A percentile compares a stretch with the other conserved stretches of the same genome.
These are phyloP conservation scores for Vigna nakashimae DNA, from an alignment of 306 rosid genomes.

Conservation along the genomic window DNA sequence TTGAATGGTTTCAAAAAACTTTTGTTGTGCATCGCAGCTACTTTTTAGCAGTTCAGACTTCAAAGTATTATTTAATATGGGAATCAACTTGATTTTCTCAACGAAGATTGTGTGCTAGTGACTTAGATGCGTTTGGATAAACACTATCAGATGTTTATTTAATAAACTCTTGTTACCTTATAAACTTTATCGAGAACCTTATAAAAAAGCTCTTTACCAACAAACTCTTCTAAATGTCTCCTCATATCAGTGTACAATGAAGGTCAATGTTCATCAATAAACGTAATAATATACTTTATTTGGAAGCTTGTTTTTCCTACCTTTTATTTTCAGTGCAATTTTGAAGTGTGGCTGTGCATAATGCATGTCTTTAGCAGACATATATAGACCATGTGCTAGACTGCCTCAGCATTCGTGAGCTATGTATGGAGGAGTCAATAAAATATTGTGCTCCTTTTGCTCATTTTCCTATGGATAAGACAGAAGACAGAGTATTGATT, in stretches of 20 bases:
- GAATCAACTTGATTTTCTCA: not conserved
- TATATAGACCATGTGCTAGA: not conserved
- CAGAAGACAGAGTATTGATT: not conserved
- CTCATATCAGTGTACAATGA: not conserved
- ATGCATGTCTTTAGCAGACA: conserved; percentile 21
- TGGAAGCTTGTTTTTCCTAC: conserved; percentile 5
- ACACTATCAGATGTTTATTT: not conserved
- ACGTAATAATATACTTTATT: not conserved
- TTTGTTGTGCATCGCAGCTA: too few relatives aligned
- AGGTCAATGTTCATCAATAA: not conserved
- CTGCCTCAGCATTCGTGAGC: conserved; percentile 1
- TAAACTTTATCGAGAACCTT: not conserved
- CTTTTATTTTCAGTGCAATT: not conserved
- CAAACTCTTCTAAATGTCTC: not conserved
- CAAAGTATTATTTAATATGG: not conserved
- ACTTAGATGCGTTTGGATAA: not conserved
- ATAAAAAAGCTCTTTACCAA: not conserved
- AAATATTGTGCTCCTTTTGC: not conserved
- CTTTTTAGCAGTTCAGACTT: not conserved
- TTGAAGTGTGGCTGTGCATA: not conserved
- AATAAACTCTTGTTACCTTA: not conserved
- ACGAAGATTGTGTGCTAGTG: not conserved
- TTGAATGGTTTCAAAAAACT: too few relatives aligned
- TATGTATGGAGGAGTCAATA: conserved; percentile 2
- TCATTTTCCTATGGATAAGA: not conserved